A percentile compares a stretch with the other conserved stretches of the same genome.
Evolutionary conservation across 73 alveolate genomes (phyloP).

Genomic region (Paramecium primaurelia): DNA sequence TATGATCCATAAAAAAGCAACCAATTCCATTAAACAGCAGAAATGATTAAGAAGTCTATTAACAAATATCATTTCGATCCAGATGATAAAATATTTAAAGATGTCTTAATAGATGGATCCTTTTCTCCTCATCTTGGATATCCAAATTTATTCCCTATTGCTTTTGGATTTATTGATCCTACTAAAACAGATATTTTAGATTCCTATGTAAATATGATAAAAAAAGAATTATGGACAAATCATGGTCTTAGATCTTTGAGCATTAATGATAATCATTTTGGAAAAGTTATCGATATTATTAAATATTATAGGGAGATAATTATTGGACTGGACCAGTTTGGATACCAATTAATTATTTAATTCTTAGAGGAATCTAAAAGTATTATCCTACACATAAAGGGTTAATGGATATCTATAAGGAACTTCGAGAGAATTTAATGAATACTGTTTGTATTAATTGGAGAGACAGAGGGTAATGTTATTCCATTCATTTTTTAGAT

Average conservation of each 20-base stretch:
- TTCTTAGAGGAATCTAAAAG: slow-evolving; percentile 66
- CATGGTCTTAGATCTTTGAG: slow-evolving; percentile 93
- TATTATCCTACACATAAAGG: slow-evolving; percentile 51
- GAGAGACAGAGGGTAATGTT: slow-evolving; percentile 71
- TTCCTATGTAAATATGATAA: slow-evolving; percentile 31
- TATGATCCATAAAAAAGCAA: slow-evolving; percentile 7
- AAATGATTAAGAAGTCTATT: not conserved
- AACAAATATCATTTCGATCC: slow-evolving; percentile 38
- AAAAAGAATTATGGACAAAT: slow-evolving; percentile 73
- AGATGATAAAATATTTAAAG: slow-evolving; percentile 19
- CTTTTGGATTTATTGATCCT: slow-evolving; percentile 70
- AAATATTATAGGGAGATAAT: slow-evolving; percentile 70
- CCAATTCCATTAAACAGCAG: not conserved
- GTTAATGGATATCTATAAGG: slow-evolving; percentile 67
- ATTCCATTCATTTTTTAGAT: not conserved
- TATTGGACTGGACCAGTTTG: slow-evolving; percentile 99
- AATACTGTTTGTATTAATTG: slow-evolving; percentile 81
- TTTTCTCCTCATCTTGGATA: slow-evolving; percentile 95
- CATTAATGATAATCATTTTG: slow-evolving; percentile 81
- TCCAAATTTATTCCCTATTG: slow-evolving; percentile 90
- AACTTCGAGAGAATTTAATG: slow-evolving; percentile 77
- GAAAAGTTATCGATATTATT: slow-evolving; percentile 46
- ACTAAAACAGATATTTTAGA: not conserved
- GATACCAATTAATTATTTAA: slow-evolving; percentile 88
- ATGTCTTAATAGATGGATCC: slow-evolving; percentile 44